Evolutionary conservation across 257 asterid genomes (phyloP).

Genomic region (Solanum gandarillasii): DNA sequence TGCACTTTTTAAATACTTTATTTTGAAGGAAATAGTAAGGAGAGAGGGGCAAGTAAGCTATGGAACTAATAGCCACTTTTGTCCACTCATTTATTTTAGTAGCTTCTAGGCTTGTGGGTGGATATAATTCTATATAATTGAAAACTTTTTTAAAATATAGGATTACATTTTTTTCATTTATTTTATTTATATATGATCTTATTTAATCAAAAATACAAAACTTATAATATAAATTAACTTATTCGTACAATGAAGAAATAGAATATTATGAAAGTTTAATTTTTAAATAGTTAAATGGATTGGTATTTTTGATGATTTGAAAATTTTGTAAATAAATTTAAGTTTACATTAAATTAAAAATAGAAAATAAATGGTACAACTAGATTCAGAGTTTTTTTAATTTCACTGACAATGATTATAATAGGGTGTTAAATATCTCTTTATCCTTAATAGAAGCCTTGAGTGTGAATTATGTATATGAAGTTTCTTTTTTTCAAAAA

Average conservation of each 20-base stretch:
- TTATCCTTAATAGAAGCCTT: not conserved
- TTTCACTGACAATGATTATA: no score
- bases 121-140: not conserved
- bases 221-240: not conserved
- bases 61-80: not conserved
- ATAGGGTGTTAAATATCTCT: not conserved
- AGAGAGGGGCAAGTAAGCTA: not conserved
- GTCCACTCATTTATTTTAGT: not conserved
- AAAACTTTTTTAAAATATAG: not conserved
- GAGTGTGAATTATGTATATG: rapidly evolving
- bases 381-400: not conserved
- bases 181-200: not conserved
- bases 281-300: not conserved
- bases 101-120: not conserved
- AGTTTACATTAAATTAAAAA: not conserved
- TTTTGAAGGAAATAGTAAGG: not conserved
- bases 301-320: not conserved
- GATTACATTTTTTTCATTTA: not conserved
- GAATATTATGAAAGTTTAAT: not conserved
- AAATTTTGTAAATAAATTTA: not conserved
- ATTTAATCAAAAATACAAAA: not conserved
- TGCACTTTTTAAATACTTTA: not conserved
- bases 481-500: not conserved
- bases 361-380: not conserved
- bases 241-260: not conserved